Evolutionary conservation across 345 rosid species (phyloP).

Genomic region (Streptanthus diversifolius): DNA sequence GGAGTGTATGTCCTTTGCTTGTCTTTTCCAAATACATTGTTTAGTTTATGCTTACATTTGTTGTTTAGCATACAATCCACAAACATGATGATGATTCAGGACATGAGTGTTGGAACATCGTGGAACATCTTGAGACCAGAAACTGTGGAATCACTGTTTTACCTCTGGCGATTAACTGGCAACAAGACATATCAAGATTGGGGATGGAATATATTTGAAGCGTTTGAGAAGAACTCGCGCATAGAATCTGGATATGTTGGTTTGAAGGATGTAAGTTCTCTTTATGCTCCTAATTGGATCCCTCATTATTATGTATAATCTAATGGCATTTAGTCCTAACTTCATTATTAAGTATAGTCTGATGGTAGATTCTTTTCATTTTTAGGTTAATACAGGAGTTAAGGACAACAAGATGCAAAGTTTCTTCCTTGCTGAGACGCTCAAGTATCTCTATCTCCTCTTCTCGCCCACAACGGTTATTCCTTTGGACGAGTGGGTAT

Average conservation of each 20-base stretch:
- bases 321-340: no score
- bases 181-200: constrained; percentile 95
- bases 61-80: not conserved
- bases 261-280: constrained; percentile 75
- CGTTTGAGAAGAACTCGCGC: constrained; percentile 88
- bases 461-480: constrained; percentile 80
- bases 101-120: constrained; percentile 94
- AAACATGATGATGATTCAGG: constrained; percentile 47
- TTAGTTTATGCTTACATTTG: not conserved
- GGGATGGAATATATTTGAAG: constrained; percentile 98
- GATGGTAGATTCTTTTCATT: not conserved
- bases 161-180: constrained; percentile 94
- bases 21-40: not conserved
- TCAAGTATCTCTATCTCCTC: constrained; percentile 81
- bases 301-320: not conserved
- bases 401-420: constrained; percentile 96
- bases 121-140: constrained; percentile 98
- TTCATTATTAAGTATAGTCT: no score
- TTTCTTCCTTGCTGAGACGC: constrained; percentile 92
- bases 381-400: constrained; percentile 74
- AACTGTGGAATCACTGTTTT: constrained; percentile 92
- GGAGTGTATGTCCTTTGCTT: constrained; percentile 38
- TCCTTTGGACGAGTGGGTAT: constrained; percentile 90
- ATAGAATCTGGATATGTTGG: constrained; percentile 86
- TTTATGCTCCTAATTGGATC: not conserved